Percentiles rank a stretch among this genome's conserved stretches.
phyloP scores from a whole-genome alignment of 2,329 filamentous ascomycete genomes.

The Dactylellina haptotyla region DNA sequence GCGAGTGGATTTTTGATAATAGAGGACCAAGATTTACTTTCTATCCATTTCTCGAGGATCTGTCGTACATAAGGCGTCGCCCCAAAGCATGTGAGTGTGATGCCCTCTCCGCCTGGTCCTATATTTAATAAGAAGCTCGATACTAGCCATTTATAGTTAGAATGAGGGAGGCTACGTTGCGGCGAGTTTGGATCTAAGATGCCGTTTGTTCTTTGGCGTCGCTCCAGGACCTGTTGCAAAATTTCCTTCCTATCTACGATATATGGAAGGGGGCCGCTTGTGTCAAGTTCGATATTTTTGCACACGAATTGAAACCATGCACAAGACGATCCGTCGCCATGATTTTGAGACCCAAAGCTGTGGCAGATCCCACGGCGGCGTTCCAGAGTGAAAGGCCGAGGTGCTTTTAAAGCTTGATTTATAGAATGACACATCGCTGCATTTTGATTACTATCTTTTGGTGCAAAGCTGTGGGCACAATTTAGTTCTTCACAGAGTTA shows the following conservation, averaged over 20 bases:
- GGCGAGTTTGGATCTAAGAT: no score
- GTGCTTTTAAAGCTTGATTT: slow-evolving; percentile 59
- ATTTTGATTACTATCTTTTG: slow-evolving; percentile 57
- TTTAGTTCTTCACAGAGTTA: no score
- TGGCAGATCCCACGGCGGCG: slow-evolving; percentile 59
- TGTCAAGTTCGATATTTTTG: slow-evolving; percentile 59
- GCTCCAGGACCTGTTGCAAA: no score
- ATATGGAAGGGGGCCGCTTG: neutral
- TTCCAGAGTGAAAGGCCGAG: slow-evolving; percentile 59
- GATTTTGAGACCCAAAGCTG: slow-evolving; percentile 59
- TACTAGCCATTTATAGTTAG: slow-evolving; percentile 49
- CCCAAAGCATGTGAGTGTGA: slow-evolving; percentile 55
- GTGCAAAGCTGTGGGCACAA: slow-evolving; percentile 57
- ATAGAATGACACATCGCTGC: slow-evolving; percentile 56
- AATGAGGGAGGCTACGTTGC: slow-evolving; percentile 37
- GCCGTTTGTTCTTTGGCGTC: no score
- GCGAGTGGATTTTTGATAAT: slow-evolving; percentile 49
- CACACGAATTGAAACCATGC: slow-evolving; percentile 61
- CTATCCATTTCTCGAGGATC: slow-evolving; percentile 20
- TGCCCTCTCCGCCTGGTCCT: slow-evolving; percentile 7
- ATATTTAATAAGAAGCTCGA: slow-evolving; percentile 54
- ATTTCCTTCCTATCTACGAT: slow-evolving; percentile 10
- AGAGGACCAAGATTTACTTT: slow-evolving; percentile 10
- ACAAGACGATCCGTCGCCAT: slow-evolving; percentile 17
- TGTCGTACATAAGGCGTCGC: slow-evolving; percentile 10